phyloP scores from a whole-genome alignment of 129 eudicot genomes.

The Centella asiatica region DNA sequence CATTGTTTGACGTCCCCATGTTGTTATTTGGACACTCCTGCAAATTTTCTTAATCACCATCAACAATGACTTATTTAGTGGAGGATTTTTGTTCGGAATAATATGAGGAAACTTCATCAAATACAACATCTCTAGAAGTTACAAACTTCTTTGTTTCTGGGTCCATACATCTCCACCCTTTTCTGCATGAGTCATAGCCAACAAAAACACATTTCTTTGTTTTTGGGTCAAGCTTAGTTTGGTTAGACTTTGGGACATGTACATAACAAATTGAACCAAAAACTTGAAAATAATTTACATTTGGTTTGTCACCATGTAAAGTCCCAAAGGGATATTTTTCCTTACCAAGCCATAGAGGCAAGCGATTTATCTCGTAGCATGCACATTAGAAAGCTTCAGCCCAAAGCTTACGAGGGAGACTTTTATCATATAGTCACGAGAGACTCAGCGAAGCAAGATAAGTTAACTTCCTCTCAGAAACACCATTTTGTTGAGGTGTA shows the following conservation, averaged over 20 bases:
- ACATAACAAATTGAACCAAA: slow-evolving; percentile 5
- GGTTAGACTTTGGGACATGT: not conserved
- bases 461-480: not conserved
- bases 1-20: too few species aligned
- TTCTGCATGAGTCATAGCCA: not conserved
- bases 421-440: too few species aligned
- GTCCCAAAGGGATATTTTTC: slow-evolving; percentile 9
- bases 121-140: too few species aligned
- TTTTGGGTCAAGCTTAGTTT: slow-evolving; percentile 1
- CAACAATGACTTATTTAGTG: too few species aligned
- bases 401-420: too few species aligned
- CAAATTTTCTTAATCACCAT: too few species aligned
- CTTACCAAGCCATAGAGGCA: slow-evolving; percentile 18
- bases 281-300: slow-evolving; percentile 15
- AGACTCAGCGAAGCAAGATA: too few species aligned
- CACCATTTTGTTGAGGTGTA: not conserved
- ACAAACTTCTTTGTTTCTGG: not conserved
- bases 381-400: slow-evolving; percentile 13
- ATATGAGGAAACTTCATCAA: too few species aligned
- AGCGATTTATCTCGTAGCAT: slow-evolving; percentile 6
- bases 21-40: too few species aligned
- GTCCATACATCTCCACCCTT: not conserved
- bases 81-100: too few species aligned
- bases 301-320: not conserved
- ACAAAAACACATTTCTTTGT: too few species aligned